phyloP scores from a whole-genome alignment of 2,329 filamentous ascomycete genomes.

The Mollisia scopiformis region DNA sequence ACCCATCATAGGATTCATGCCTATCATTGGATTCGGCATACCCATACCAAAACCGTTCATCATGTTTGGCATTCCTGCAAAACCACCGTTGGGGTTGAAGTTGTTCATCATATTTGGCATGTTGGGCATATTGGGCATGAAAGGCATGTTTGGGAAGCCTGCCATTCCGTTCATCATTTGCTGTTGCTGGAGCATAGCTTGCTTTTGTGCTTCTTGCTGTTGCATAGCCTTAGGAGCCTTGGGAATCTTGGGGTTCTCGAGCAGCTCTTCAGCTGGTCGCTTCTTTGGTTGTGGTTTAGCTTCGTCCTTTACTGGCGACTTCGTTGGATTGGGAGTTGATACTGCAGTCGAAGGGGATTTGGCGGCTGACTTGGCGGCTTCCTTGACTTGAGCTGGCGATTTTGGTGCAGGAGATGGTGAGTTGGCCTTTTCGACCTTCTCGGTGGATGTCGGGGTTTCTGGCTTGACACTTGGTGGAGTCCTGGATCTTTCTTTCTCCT shows the following conservation, averaged over 20 bases:
- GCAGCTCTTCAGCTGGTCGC: constrained; percentile 75
- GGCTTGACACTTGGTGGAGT: constrained; percentile 45
- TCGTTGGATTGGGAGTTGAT: constrained; percentile 36
- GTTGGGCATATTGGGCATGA: constrained; percentile 35
- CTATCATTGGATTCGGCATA: constrained; percentile 15
- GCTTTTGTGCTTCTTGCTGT: constrained; percentile 47
- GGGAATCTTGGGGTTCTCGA: constrained; percentile 66
- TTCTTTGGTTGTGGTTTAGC: constrained; percentile 62
- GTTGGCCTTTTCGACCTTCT: constrained; percentile 32
- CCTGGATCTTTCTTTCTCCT: constrained; percentile 50
- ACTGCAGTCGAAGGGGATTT: constrained; percentile 37
- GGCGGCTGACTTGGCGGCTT: constrained; percentile 29
- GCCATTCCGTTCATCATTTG: constrained; percentile 50
- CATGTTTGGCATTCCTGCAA: constrained; percentile 37
- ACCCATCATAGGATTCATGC: constrained; percentile 40
- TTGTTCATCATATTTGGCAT: constrained; percentile 36
- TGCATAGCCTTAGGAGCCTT: constrained; percentile 70
- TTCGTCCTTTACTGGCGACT: constrained; percentile 35
- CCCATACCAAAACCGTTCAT: constrained; percentile 9
- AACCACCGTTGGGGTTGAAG: not conserved
- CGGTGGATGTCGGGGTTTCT: constrained; percentile 33
- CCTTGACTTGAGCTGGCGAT: constrained; percentile 31
- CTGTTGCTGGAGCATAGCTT: constrained; percentile 42
- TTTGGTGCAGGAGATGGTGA: constrained; percentile 38
- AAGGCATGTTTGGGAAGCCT: constrained; percentile 35